Evolutionary conservation across 441 rosid genomes (phyloP).

Genomic region (Hypseocharis bilobata): DNA sequence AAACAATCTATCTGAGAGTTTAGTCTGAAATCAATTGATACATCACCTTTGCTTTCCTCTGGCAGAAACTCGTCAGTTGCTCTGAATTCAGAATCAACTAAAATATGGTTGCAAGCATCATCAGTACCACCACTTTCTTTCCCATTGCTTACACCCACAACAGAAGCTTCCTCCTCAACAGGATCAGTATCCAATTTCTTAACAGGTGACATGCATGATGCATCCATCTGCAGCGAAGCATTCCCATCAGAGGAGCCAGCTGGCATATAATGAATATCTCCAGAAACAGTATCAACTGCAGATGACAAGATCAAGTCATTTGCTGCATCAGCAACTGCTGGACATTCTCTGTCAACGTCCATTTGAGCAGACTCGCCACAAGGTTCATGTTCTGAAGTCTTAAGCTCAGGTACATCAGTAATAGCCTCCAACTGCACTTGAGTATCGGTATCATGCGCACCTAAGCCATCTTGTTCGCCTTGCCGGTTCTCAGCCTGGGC

Average conservation of each 20-base stretch:
- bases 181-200: conserved; percentile 26
- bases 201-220: conserved; percentile 25
- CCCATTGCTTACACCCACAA: conserved; percentile 29
- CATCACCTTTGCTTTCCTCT: conserved; percentile 39
- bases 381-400: conserved; percentile 32
- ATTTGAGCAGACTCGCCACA: conserved; percentile 34
- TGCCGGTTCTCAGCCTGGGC: conserved; percentile 29
- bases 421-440: conserved; percentile 25
- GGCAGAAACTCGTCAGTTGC: conserved; percentile 29
- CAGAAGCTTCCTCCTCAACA: conserved; percentile 25
- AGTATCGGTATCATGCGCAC: conserved; percentile 19
- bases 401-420: conserved; percentile 17
- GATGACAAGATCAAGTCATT: conserved; percentile 21
- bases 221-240: conserved; percentile 28
- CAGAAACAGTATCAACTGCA: conserved; percentile 18
- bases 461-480: conserved; percentile 22
- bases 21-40: conserved; percentile 27
- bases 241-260: conserved; percentile 17
- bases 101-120: conserved; percentile 24
- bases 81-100: conserved; percentile 35
- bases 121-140: conserved; percentile 28
- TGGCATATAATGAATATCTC: conserved; percentile 27
- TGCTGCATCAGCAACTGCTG: conserved; percentile 34
- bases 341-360: conserved; percentile 36
- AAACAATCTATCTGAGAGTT: conserved; percentile 29